Evolutionary conservation across 306 rosid genomes (phyloP).

Genomic region (Lathyrus oleraceus): DNA sequence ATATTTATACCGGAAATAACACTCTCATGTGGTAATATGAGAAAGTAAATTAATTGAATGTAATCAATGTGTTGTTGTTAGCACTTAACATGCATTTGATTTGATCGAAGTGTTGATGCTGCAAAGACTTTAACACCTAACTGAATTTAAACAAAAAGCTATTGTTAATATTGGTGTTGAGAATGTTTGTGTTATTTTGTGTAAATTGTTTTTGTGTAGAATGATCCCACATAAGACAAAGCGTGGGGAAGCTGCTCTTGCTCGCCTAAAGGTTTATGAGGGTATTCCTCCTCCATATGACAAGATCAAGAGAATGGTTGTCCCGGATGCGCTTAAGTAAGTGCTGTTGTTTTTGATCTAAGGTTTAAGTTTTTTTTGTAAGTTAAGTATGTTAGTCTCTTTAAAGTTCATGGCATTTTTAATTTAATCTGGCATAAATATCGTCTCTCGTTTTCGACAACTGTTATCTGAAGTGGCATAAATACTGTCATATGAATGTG

Average conservation of each 20-base stretch:
- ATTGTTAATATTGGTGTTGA: not conserved
- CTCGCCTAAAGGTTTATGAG: not conserved
- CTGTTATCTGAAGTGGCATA: too few species aligned
- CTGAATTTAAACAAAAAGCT: not conserved
- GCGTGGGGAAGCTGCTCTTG: slow-evolving; percentile 9
- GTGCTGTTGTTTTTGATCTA: not conserved
- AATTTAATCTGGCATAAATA: not conserved
- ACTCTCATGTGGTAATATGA: too few species aligned
- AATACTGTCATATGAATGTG: too few species aligned
- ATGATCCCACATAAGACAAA: slow-evolving; percentile 4
- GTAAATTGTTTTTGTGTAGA: not conserved
- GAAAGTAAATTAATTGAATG: too few species aligned
- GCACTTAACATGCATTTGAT: too few species aligned
- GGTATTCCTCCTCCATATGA: slow-evolving; percentile 2
- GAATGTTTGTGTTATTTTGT: not conserved
- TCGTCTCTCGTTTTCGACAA: too few species aligned
- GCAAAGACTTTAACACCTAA: too few species aligned
- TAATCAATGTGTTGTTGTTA: too few species aligned
- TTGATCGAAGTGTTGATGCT: not conserved
- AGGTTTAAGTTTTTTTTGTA: not conserved
- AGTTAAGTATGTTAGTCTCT: not conserved
- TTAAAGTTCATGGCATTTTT: not conserved
- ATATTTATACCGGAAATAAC: too few species aligned
- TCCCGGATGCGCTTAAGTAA: not conserved
- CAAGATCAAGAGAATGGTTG: not conserved